Conservation (phyloP, 441 rosid species). For the Bocquillonia castaneifolia region DNA sequence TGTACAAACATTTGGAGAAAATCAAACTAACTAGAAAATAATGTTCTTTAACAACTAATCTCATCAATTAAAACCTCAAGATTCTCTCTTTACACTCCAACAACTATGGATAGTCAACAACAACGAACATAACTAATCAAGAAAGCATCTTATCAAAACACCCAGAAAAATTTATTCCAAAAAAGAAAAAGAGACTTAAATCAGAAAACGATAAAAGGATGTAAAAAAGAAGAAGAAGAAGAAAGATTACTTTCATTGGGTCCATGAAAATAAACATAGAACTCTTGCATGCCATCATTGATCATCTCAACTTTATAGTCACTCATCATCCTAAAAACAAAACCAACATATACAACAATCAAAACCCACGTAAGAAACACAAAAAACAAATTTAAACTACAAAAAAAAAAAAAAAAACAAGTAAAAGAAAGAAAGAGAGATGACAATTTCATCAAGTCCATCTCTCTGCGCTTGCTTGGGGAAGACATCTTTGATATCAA, state of each 20-base stretch:
- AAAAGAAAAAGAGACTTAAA: background rate
- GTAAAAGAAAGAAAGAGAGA: background rate
- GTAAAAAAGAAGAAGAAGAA: conserved; percentile 7
- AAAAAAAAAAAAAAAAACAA: background rate
- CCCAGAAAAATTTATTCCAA: background rate
- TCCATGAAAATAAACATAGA: conserved; percentile 65
- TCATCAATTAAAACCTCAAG: background rate
- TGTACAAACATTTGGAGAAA: no score
- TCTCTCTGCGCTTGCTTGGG: conserved; percentile 82
- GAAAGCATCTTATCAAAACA: background rate
- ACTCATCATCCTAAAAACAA: conserved; percentile 81
- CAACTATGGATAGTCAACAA: background rate
- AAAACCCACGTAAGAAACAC: background rate
- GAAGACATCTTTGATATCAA: conserved; percentile 59
- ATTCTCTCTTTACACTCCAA: conserved; percentile 13
- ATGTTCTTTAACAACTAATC: background rate
- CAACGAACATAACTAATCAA: background rate
- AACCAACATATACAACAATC: background rate
- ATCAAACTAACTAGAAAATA: background rate
- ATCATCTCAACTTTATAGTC: conserved; percentile 64
- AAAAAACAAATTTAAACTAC: background rate
- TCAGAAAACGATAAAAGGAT: background rate
- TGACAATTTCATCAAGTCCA: conserved; percentile 81
- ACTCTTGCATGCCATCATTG: conserved; percentile 64
- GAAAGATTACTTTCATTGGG: conserved; percentile 60